Percentiles rank a stretch among this genome's conserved stretches.
Conservation (phyloP, 2,329 filamentous ascomycete genomes). For the Beauveria australis region DNA sequence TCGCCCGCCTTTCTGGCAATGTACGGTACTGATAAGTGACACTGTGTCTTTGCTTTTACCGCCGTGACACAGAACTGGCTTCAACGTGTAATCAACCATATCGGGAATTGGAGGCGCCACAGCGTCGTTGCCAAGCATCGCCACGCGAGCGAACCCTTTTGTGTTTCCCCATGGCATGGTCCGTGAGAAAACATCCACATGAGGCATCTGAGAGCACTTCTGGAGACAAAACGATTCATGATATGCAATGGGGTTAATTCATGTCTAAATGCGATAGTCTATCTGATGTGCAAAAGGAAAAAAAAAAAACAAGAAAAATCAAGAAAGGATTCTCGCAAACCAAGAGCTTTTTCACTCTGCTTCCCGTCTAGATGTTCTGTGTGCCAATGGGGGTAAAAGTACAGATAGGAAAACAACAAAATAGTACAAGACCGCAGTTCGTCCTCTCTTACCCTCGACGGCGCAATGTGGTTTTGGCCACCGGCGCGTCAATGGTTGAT, state of each 20-base stretch:
- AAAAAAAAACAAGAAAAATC: not conserved
- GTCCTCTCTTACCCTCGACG: not conserved
- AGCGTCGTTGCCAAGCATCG: not conserved
- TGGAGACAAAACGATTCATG: not conserved
- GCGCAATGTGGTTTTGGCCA: not conserved
- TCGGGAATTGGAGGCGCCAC: not conserved
- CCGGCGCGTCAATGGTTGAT: not conserved
- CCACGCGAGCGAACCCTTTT: not conserved
- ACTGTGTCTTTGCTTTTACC: not conserved
- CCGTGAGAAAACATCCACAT: not conserved
- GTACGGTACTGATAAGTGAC: not conserved
- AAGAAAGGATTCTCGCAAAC: not conserved
- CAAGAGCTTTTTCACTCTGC: constrained; percentile 5
- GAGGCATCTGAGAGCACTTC: not conserved
- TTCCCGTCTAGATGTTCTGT: constrained; percentile 12
- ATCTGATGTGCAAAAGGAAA: constrained; percentile 5
- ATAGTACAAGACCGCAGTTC: constrained; percentile 1
- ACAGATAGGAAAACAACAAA: constrained; percentile 9
- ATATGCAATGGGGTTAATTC: not conserved
- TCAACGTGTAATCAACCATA: not conserved
- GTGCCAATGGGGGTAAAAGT: constrained; percentile 10
- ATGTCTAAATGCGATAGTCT: constrained; percentile 5
- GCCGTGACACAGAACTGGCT: not conserved
- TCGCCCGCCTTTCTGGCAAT: not conserved
- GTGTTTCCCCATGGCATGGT: not conserved